Evolutionary conservation across 495 filamentous ascomycete genomes (phyloP).

Genomic region (Trichoderma gamsii): DNA sequence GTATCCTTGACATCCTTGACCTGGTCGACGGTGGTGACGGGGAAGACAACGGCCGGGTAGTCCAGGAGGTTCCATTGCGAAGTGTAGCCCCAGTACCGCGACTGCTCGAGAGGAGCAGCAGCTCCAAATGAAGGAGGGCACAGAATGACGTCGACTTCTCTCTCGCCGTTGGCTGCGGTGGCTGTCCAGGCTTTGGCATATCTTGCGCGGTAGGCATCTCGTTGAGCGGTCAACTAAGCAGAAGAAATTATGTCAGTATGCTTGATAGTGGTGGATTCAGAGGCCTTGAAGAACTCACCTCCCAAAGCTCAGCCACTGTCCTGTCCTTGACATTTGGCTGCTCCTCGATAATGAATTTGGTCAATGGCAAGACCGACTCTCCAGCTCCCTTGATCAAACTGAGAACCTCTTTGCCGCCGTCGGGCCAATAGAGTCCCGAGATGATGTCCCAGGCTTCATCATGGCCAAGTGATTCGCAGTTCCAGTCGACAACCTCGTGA

Average conservation of each 20-base stretch:
- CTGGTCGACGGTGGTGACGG: conserved; percentile 38
- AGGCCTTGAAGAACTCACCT: conserved; percentile 14
- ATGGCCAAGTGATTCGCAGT: conserved; percentile 47
- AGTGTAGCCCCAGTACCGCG: conserved; percentile 53
- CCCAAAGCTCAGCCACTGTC: conserved; percentile 24
- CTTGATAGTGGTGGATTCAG: background rate
- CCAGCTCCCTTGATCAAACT: conserved; percentile 42
- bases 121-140: conserved; percentile 50
- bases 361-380: conserved; percentile 53
- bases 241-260: background rate
- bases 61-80: conserved; percentile 61
- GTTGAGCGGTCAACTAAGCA: conserved; percentile 22
- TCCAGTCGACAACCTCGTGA: conserved; percentile 57
- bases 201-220: conserved; percentile 36
- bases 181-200: conserved; percentile 22
- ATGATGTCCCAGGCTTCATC: conserved; percentile 49
- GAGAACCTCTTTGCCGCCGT: conserved; percentile 43
- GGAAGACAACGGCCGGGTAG: conserved; percentile 51
- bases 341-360: conserved; percentile 51
- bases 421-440: conserved; percentile 53
- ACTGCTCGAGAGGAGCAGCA: conserved; percentile 35
- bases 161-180: conserved; percentile 15
- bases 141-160: conserved; percentile 55
- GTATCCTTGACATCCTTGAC: conserved; percentile 28
- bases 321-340: conserved; percentile 39